These are phyloP conservation scores for Tetracladium setigerum DNA, from an alignment of 495 filamentous ascomycete species.

Conservation along the genomic window DNA sequence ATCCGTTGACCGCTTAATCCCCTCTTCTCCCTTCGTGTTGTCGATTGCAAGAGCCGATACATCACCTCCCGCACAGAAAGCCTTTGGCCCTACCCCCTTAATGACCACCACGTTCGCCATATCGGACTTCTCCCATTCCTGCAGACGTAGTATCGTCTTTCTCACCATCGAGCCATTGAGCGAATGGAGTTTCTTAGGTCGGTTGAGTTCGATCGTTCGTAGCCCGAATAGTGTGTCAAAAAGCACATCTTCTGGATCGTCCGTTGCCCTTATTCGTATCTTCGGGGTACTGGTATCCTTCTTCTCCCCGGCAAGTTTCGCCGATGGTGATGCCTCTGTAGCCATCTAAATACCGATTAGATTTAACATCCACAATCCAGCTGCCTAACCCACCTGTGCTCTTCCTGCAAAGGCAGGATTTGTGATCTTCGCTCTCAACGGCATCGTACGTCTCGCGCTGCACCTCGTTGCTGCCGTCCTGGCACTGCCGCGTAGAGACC, in stretches of 20 bases:
- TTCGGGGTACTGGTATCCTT: slow-evolving; percentile 14
- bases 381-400: slow-evolving; percentile 32
- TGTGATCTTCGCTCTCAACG: slow-evolving; percentile 76
- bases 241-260: slow-evolving; percentile 85
- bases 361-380: neutral
- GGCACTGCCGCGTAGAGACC: slow-evolving; percentile 17
- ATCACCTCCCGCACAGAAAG: slow-evolving; percentile 92
- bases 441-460: slow-evolving; percentile 48
- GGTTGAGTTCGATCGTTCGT: slow-evolving; percentile 89
- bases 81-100: slow-evolving; percentile 75
- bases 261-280: slow-evolving; percentile 44
- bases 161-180: slow-evolving; percentile 88
- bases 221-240: slow-evolving; percentile 84
- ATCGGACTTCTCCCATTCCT: slow-evolving; percentile 91
- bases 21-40: slow-evolving; percentile 60
- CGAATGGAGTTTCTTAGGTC: slow-evolving; percentile 82
- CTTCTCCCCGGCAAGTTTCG: neutral
- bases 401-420: slow-evolving; percentile 46
- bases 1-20: slow-evolving; percentile 59
- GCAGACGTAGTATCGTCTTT: slow-evolving; percentile 80
- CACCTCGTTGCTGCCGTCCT: slow-evolving; percentile 11
- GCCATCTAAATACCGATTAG: slow-evolving; percentile 15
- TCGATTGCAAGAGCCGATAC: slow-evolving; percentile 66
- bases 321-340: neutral
- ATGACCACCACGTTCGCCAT: slow-evolving; percentile 89